phyloP scores from a whole-genome alignment of 1,284 basidiomycete genomes.

The Mycena sp. region DNA sequence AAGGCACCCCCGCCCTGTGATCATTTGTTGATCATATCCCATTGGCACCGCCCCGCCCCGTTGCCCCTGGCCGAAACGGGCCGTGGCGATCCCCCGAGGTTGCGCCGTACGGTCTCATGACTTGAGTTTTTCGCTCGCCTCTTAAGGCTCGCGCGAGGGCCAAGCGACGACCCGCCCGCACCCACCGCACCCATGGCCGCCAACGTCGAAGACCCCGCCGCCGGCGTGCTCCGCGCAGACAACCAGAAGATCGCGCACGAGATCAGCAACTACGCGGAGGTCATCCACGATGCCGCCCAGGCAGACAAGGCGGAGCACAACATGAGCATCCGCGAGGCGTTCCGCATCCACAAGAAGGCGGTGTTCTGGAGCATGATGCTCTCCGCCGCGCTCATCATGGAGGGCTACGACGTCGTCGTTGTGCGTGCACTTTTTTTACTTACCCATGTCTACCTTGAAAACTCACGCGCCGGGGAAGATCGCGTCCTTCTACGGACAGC shows the following conservation, averaged over 20 bases:
- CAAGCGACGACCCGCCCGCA: neutral
- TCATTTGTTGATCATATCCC: too few relatives aligned
- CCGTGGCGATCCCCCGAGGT: too few relatives aligned
- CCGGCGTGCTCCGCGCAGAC: conserved; percentile 23
- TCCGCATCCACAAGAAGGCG: conserved; percentile 50
- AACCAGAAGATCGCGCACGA: conserved; percentile 22
- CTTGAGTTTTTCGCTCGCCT: too few relatives aligned
- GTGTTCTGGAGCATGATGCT: conserved; percentile 45
- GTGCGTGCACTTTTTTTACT: conserved; percentile 16
- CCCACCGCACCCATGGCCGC: conserved; percentile 5
- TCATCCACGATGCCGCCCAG: conserved; percentile 45
- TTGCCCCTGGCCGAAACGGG: too few relatives aligned
- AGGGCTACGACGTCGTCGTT: conserved; percentile 37
- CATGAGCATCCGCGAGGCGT: conserved; percentile 46
- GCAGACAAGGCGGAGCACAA: conserved; percentile 47
- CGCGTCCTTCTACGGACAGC: conserved; percentile 29
- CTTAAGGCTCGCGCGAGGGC: too few relatives aligned
- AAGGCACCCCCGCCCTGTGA: too few relatives aligned
- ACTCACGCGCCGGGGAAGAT: neutral
- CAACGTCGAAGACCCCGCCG: conserved; percentile 16
- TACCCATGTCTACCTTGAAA: neutral
- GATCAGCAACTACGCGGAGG: conserved; percentile 37
- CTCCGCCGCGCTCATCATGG: conserved; percentile 35
- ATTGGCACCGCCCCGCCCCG: too few relatives aligned
- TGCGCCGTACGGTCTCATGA: too few relatives aligned